Percentiles rank a stretch among this genome's conserved stretches.
These are phyloP conservation scores for Colletotrichum sp. DNA, from an alignment of 2,329 filamentous ascomycete species.

Conservation along the genomic window DNA sequence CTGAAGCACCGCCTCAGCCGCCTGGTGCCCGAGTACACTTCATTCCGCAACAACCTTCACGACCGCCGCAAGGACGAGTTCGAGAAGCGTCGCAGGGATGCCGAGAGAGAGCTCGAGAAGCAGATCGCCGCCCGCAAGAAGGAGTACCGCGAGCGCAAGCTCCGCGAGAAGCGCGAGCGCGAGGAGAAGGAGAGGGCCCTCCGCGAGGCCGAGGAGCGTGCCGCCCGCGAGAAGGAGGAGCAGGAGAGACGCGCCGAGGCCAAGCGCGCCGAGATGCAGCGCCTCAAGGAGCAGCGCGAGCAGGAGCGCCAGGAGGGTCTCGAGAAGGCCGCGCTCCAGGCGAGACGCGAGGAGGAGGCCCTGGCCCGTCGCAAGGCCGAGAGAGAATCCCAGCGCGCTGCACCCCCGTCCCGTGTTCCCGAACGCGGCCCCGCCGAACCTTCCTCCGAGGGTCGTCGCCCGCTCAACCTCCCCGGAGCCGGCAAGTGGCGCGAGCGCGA, in stretches of 20 bases:
- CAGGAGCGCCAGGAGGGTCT: constrained; percentile 71
- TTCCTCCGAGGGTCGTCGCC: constrained; percentile 25
- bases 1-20: constrained; percentile 91
- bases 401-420: constrained; percentile 45
- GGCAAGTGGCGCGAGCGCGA: constrained; percentile 51
- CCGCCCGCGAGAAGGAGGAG: constrained; percentile 83
- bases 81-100: constrained; percentile 89
- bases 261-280: constrained; percentile 73
- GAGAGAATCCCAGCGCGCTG: constrained; percentile 55
- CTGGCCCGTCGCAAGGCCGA: constrained; percentile 75
- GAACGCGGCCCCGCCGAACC: constrained; percentile 40
- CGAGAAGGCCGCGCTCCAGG: constrained; percentile 73
- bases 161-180: constrained; percentile 81
- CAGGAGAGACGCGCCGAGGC: constrained; percentile 81
- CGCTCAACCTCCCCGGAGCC: constrained; percentile 34
- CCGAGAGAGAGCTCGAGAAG: constrained; percentile 90
- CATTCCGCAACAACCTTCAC: constrained; percentile 81
- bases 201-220: constrained; percentile 86
- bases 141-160: constrained; percentile 83
- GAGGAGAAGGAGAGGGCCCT: constrained; percentile 83
- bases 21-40: constrained; percentile 83
- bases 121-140: constrained; percentile 88
- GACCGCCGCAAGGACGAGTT: constrained; percentile 94
- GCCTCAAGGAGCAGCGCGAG: constrained; percentile 69
- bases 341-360: constrained; percentile 86